Evolutionary conservation across 192 early-diverging fungal genomes (phyloP), one percentile per base, ranked within the genome.

Genomic region (Coemansia sp.): DNA sequence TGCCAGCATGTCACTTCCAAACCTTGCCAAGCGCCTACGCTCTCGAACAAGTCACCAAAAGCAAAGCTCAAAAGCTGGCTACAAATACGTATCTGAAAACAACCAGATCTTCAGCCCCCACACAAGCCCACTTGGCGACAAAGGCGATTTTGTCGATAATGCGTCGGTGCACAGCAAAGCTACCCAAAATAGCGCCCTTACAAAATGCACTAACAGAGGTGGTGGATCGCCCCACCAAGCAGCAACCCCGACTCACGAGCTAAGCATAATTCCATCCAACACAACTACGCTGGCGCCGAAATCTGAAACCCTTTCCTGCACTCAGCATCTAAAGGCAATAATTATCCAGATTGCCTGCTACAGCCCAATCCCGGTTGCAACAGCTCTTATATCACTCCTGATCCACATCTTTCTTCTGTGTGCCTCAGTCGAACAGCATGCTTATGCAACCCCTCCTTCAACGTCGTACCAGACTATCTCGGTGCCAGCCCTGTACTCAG

Each of bases 341-440:
- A 17, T 42, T 6, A 3, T 16, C 12, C 20, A 43, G 3, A 11
- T 40, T 32, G 21, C 34, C 39, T 11, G 10, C 16, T 47, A 54
- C 28, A 40, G 51, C 2, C 60, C 60, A 11, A n/a, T 40, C 6
- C 42, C 51, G 14, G 43, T 48, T 17, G 20, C 34, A 0, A 11
- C 44, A 0, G 51, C 60, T 11, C 16, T 62, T 37, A 4, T 53
- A 6, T 60, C 64, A 0, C 36, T 66, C n/a, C 26, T 40, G 10
- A 32, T 60, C 9, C 44, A 59, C 9, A 51, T 32, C 11, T 44
- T 66, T 8, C 44, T 60, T 8, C 43, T 59, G 28, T 49, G 38
- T 21, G 51, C 52, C 6, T 42, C 47, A 3, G 9, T 53, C 8
- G 52, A 66, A 11, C 52, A 50, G 40, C 40, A 51, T 23, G 52